Base-by-base conservation (phyloP, 2,329 filamentous ascomycete genomes). In the Curvularia eragrostidis region DNA sequence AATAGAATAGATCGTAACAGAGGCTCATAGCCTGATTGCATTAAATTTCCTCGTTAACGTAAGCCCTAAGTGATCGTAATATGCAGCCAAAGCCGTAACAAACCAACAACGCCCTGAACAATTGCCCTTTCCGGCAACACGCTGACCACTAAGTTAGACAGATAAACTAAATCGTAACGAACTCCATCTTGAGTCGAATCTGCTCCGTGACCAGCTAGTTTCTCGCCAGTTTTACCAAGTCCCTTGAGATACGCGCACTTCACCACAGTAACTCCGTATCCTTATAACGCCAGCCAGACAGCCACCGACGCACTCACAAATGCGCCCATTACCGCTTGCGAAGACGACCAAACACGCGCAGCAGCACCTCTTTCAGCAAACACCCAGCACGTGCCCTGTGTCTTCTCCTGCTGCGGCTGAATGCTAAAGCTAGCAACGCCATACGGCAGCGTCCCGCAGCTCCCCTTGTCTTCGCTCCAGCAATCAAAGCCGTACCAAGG, bases 391-490 rank as follows among this genome's bases (percentile, higher is more conserved):
- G 12, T 32, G 13, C 39, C 18, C 7, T 24, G n/a, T n/a, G 12
- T 8, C 5, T 18, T 34, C n/a, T 43, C 26, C 19, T 32, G n/a
- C 13, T 15, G 21, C 38, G 48, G 18, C 34, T 42, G 18, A 7
- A 52, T 7, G 8, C 15, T 28, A 9, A 53, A 47, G 12, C 51
- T 53, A 28, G 13, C 24, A 3, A 47, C 12, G 3, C 21, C 21
- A 23, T 47, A 53, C 13, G 21, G 21, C 23, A 43, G 13, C 19
- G 15, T 47, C 9, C 42, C 51, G 15, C 51, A 53, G 9, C 26
- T 38, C 8, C 51, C 51, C 18, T 53, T 23, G 15, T 30, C 19
- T 13, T 44, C 42, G 24, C 51, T 39, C 51, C 51, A 53, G 19
- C 41, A 47, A 15, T 12, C 46, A n/a, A 47, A 47, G 8, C 51